Percentiles rank a stretch among this genome's conserved stretches.
Evolutionary conservation across 495 filamentous ascomycete genomes (phyloP).

Genomic region (Podospora australis): DNA sequence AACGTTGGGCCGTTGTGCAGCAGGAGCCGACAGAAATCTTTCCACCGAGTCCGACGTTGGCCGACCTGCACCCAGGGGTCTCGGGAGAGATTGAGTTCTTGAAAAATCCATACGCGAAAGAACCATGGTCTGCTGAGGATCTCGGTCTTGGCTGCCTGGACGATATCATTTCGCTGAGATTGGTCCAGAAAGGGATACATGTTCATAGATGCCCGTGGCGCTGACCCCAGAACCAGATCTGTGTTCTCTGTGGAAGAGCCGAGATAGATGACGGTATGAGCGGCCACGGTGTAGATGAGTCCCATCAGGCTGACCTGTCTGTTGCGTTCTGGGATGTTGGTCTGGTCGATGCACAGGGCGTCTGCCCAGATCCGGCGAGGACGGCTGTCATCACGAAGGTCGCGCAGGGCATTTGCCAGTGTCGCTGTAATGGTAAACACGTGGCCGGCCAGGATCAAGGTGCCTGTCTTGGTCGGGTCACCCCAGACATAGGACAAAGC

Average conservation of each 20-base stretch:
- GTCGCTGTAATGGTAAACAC: neutral
- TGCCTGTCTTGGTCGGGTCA: neutral
- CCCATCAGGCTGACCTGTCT: slow-evolving; percentile 3
- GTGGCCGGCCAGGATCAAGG: neutral
- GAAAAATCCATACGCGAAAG: neutral
- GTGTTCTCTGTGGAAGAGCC: neutral
- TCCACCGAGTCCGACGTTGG: neutral
- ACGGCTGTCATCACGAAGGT: slow-evolving; percentile 4
- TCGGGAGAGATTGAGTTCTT: neutral
- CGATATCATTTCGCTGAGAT: neutral
- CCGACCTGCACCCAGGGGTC: neutral
- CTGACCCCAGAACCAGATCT: neutral
- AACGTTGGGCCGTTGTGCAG: neutral
- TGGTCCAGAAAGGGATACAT: neutral
- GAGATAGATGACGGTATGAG: neutral
- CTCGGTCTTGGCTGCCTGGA: neutral
- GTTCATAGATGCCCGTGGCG: neutral
- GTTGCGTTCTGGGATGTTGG: slow-evolving; percentile 1
- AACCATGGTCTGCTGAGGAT: neutral
- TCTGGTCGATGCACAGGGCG: neutral
- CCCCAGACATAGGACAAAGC: slow-evolving; percentile 10
- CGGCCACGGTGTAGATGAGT: neutral
- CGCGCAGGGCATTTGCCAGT: neutral
- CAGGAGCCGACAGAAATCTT: neutral
- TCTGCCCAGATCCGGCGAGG: slow-evolving; percentile 1